Base-by-base conservation (phyloP, 495 filamentous ascomycete species). In the Pseudoneurospora amorphoporcata region DNA sequence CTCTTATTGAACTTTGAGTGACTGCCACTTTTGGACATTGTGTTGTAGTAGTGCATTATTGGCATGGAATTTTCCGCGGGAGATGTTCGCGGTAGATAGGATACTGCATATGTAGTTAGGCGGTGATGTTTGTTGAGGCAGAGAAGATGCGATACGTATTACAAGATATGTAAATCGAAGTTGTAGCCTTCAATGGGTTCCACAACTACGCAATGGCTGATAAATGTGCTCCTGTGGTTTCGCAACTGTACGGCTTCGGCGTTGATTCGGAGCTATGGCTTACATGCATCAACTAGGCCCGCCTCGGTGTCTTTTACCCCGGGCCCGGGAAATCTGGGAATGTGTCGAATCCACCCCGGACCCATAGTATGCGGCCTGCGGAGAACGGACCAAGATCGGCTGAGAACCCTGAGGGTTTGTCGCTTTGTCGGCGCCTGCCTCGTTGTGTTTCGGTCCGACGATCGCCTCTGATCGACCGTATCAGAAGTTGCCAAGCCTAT, bases 1-100 rank as follows among this genome's bases (percentile, higher is more conserved):
- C 92, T 76, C 83, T 98, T 80, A 98, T 98, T 82, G 95, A 98
- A 78, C 83, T 93, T 71, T 93, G 82, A 81, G 65, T 53, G 23
- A 47, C 8, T 8, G 19, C n/a, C 35, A 70, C 19, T 69, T 19
- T 69, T 37, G 53, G 65, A 45, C n/a, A 82, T 86, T 69, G 81
- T 83, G 75, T 87, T 86, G 86, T 78, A 78, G 76, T 79, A 77
- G 47, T 80, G 81, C 76, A 74, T 68, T 72, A 77, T 76, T 9
- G 76, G 75, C 32, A 76, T 71, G 58, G 45, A 19, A 19, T 53
- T 53, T 23, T 29, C 45, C n/a, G 45, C 39, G 39, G 39, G 39
- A 40, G 39, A 6, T 40, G 2, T 40, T 40, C 39, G 3, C 45
- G 45, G 45, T 29, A 53, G 19, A 14, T 29, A 53, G 45, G 45